A percentile compares a stretch with the other conserved stretches of the same genome.
Conservation (phyloP, 345 rosid genomes). For the Eutrema yunnanense region DNA sequence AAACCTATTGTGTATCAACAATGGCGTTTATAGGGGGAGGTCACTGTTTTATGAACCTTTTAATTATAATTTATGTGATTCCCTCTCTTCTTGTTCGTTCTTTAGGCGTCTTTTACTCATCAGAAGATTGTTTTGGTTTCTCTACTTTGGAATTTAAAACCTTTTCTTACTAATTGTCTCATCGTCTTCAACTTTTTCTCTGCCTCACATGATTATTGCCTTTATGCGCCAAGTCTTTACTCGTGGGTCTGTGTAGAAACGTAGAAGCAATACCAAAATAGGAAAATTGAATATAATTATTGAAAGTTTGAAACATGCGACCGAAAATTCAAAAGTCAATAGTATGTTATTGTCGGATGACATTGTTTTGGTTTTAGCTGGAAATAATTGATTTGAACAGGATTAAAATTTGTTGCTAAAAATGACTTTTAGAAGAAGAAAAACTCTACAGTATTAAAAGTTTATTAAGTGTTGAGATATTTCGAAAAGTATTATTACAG, state of each 20-base stretch:
- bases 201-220: constrained; percentile 2
- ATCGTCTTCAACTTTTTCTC: background rate
- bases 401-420: background rate
- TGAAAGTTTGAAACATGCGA: too few species aligned
- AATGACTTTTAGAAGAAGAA: too few species aligned
- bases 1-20: background rate
- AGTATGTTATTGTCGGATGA: background rate
- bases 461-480: too few species aligned
- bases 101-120: background rate
- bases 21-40: background rate
- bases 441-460: background rate
- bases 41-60: constrained; percentile 17
- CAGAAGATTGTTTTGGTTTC: background rate
- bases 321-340: too few species aligned
- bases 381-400: background rate
- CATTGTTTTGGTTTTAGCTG: background rate
- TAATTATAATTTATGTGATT: background rate
- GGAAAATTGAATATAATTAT: background rate
- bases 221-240: background rate
- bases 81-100: background rate
- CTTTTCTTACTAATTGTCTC: background rate
- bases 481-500: too few species aligned
- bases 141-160: background rate
- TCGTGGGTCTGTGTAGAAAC: constrained; percentile 1
- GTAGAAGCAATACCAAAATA: background rate